These are phyloP conservation scores for Fusarium sp. DNA, from an alignment of 2,329 filamentous ascomycete genomes.

Conservation along the genomic window DNA sequence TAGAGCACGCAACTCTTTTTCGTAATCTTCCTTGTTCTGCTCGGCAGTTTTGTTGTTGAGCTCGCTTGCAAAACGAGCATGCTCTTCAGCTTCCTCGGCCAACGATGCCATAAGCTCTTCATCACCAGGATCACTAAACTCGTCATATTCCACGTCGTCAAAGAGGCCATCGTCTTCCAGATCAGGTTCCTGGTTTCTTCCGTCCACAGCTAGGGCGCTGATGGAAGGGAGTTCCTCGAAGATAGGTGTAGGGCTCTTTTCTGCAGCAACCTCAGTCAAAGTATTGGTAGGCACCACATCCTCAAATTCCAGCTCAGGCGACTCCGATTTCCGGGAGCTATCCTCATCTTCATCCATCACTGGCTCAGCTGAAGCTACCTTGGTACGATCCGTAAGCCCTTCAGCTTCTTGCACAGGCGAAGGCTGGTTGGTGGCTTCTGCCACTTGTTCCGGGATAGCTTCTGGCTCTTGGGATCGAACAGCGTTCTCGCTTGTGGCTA, in stretches of 20 bases:
- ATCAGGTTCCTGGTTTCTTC: slow-evolving; percentile 14
- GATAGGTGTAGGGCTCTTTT: slow-evolving; percentile 26
- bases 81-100: slow-evolving; percentile 91
- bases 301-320: slow-evolving; percentile 55
- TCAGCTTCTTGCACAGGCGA: slow-evolving; percentile 7
- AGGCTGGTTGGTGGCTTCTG: background rate
- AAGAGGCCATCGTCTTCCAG: slow-evolving; percentile 57
- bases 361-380: background rate
- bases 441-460: background rate
- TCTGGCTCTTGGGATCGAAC: background rate
- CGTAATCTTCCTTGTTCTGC: slow-evolving; percentile 83
- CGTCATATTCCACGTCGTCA: slow-evolving; percentile 75
- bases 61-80: slow-evolving; percentile 89
- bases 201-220: background rate
- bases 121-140: slow-evolving; percentile 89
- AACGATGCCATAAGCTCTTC: slow-evolving; percentile 89
- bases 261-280: slow-evolving; percentile 10
- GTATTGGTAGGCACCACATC: slow-evolving; percentile 50
- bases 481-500: background rate
- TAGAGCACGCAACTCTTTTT: slow-evolving; percentile 86
- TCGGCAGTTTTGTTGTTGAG: slow-evolving; percentile 80
- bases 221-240: slow-evolving; percentile 32
- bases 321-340: slow-evolving; percentile 50
- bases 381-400: slow-evolving; percentile 11
- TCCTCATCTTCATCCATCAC: slow-evolving; percentile 19